Evolutionary conservation across 2,329 filamentous ascomycete genomes (phyloP), one percentile per base, ranked within the genome.

Genomic region (Calycina herbarum): DNA sequence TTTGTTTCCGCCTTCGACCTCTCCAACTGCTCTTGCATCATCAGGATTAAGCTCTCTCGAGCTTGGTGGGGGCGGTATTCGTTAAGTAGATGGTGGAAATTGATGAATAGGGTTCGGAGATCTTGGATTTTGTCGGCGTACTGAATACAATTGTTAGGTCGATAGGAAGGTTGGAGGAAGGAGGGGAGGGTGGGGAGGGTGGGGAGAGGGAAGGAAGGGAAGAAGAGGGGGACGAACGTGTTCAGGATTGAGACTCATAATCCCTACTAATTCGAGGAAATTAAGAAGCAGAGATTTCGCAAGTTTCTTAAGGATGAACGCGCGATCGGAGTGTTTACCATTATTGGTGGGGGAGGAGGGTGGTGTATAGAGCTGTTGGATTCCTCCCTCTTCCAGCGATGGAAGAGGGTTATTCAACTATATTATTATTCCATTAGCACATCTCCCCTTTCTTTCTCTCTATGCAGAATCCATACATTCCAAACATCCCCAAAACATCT

Each of bases 31-130:
- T 91, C 89, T 78, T 97, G 91, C 90, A 97, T 93, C 81, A 94
- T 86, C 70, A 89, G 79, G 38, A 97, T 96, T 65, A 96, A 82
- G 33, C 89, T 93, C 80, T 97, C 94, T 57, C 94, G 82, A 29
- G 94, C 93, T 79, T 98, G 94, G 76, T 97, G 94, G 10, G 94
- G 94, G 38, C 94, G 86, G 79, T 97, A 98, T 77, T 96, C 89
- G 77, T 99, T 99, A 70, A 98, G 87, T 63, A 97, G 84, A 74
- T 96, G 92, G 78, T 97, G 93, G 74, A 96, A 90, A 77, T 98
- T 98, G 77, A 94, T 89, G 69, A 96, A 89, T 33, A 98, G 80
- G 17, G 89, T 93, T 73, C 90, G 85, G 38, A 99, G 79, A 76
- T 98, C 90, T 57, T 87, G 82, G 57, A 94, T 83, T 76, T 96